Percentiles rank a stretch among this genome's conserved stretches.
phyloP scores from a whole-genome alignment of 805 yeast genomes.

The Zygosaccharomyces pseudorouxii region DNA sequence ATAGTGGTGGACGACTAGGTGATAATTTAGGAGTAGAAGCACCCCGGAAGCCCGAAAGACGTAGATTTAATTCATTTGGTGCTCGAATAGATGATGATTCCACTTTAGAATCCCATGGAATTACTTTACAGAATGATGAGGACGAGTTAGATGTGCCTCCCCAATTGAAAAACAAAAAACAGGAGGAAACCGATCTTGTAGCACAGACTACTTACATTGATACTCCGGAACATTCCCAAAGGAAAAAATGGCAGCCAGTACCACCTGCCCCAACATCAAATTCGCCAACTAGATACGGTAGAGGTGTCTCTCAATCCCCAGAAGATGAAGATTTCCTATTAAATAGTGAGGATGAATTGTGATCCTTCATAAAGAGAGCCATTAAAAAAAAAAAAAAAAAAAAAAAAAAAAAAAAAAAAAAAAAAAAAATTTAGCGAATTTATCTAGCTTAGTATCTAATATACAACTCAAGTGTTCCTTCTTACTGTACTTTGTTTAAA shows the following conservation, averaged over 20 bases:
- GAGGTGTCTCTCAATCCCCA: constrained; percentile 8
- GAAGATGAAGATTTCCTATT: constrained; percentile 31
- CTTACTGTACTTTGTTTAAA: constrained; percentile 29
- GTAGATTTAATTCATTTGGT: constrained; percentile 34
- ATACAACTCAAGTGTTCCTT: neutral
- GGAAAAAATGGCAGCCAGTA: constrained; percentile 28
- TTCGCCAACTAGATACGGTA: constrained; percentile 26
- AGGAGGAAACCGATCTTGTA: constrained; percentile 19
- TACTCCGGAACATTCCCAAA: constrained; percentile 21
- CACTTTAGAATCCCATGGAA: constrained; percentile 31
- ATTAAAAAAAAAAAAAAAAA: neutral
- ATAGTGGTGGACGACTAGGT: neutral
- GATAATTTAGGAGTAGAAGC: constrained; percentile 7
- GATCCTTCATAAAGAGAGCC: neutral
- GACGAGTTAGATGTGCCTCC: constrained; percentile 35
- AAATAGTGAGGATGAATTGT: constrained; percentile 33
- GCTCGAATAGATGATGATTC: constrained; percentile 31
- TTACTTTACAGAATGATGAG: constrained; percentile 26
- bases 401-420: neutral
- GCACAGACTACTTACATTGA: constrained; percentile 34
- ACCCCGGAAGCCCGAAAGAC: constrained; percentile 20
- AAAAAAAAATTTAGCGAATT: neutral
- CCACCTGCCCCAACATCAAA: constrained; percentile 26
- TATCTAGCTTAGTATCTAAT: neutral
- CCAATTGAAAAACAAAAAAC: constrained; percentile 21